Evolutionary conservation across 2,329 filamentous ascomycete species (phyloP).

Genomic region (Hypomyces perniciosus): DNA sequence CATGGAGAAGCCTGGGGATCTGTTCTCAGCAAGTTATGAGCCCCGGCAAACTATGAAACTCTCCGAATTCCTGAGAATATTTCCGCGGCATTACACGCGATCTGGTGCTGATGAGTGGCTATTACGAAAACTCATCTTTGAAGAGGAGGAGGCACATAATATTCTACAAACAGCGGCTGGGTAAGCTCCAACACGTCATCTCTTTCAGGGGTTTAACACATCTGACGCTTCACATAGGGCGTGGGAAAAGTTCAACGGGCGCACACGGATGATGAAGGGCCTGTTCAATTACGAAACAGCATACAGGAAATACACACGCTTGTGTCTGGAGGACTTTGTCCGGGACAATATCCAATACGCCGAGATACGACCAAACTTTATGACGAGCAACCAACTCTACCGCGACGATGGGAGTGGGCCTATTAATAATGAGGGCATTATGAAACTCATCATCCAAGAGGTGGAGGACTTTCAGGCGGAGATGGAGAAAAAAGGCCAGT

Average conservation of each 20-base stretch:
- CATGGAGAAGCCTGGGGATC: constrained; percentile 31
- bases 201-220: neutral
- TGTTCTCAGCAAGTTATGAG: constrained; percentile 47
- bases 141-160: constrained; percentile 53
- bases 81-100: constrained; percentile 21
- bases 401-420: constrained; percentile 46
- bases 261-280: constrained; percentile 68
- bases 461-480: constrained; percentile 42
- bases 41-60: constrained; percentile 40
- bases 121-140: constrained; percentile 55
- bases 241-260: constrained; percentile 60
- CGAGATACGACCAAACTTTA: constrained; percentile 64
- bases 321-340: constrained; percentile 56
- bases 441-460: constrained; percentile 53
- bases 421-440: constrained; percentile 53
- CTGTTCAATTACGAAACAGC: constrained; percentile 61
- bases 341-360: constrained; percentile 64
- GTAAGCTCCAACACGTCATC: constrained; percentile 33
- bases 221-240: constrained; percentile 30
- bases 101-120: constrained; percentile 47
- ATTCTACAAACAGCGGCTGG: constrained; percentile 44
- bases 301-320: constrained; percentile 54
- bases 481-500: constrained; percentile 22
- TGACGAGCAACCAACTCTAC: constrained; percentile 57
- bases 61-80: constrained; percentile 33